phyloP scores from a whole-genome alignment of 371 early-diverging fungal genomes.

The Phascolomyces articulosus region DNA sequence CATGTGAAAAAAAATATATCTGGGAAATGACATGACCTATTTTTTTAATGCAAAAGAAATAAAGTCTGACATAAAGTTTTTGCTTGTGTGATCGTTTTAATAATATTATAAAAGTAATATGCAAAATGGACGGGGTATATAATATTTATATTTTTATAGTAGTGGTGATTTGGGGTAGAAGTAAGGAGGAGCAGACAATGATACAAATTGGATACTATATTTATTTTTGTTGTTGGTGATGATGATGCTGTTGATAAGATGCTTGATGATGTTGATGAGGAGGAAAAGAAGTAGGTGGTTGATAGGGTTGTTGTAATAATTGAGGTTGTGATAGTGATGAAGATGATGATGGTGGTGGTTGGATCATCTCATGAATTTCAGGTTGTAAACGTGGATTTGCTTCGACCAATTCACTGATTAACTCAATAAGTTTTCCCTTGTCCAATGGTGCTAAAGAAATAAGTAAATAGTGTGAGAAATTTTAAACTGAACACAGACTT shows the following conservation, averaged over 20 bases:
- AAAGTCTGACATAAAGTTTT: neutral
- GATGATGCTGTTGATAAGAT: too few species aligned
- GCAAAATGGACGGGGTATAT: neutral
- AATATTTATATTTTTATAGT: neutral
- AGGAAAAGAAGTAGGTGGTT: neutral
- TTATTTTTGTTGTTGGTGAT: neutral
- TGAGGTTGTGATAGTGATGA: neutral
- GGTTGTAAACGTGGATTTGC: conserved; percentile 20
- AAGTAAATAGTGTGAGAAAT: neutral
- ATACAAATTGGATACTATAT: neutral
- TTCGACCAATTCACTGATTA: conserved; percentile 22
- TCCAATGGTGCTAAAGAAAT: conserved; percentile 17
- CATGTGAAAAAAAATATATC: neutral
- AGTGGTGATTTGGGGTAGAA: too few species aligned
- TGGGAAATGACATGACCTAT: neutral
- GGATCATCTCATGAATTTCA: conserved; percentile 15
- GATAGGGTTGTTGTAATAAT: neutral
- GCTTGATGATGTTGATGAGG: neutral
- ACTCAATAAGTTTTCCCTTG: conserved; percentile 25
- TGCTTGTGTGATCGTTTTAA: too few species aligned
- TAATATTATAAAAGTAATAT: too few species aligned
- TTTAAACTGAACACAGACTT: neutral
- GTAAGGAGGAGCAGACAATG: too few species aligned
- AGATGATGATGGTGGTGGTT: neutral
- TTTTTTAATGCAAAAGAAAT: neutral